A percentile compares a stretch with the other conserved stretches of the same genome.
Evolutionary conservation across 106 monocot species (phyloP).

Genomic region (Agapanthus africanus): DNA sequence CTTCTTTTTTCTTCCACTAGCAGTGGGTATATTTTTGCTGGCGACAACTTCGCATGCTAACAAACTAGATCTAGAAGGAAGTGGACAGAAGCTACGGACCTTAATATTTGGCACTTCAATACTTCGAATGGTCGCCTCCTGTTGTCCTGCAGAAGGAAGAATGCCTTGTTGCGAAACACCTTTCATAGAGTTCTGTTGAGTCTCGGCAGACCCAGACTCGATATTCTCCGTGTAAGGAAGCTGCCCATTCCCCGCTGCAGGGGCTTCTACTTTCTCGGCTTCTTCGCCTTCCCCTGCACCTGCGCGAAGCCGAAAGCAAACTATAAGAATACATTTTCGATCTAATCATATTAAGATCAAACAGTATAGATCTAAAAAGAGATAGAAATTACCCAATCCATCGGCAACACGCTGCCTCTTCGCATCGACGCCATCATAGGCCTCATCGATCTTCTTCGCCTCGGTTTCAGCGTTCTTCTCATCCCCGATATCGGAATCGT

Average conservation of each 20-base stretch:
- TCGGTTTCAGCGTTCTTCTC: neutral
- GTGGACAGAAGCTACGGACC: conserved; percentile 12
- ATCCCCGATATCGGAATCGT: too few relatives aligned
- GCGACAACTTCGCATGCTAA: too few relatives aligned
- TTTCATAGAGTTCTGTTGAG: conserved; percentile 5
- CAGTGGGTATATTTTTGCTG: too few relatives aligned
- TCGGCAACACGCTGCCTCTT: conserved; percentile 9
- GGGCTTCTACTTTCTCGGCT: conserved; percentile 9
- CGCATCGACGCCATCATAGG: neutral
- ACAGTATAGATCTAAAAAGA: neutral
- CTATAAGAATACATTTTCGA: neutral
- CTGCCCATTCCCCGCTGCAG: conserved; percentile 13
- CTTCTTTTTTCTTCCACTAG: too few relatives aligned
- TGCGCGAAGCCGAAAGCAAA: neutral
- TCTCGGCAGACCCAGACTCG: conserved; percentile 4
- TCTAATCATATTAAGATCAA: neutral
- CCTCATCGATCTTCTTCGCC: too few relatives aligned
- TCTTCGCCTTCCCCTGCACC: conserved; percentile 3
- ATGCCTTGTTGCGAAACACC: conserved; percentile 9
- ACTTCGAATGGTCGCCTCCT: conserved; percentile 14
- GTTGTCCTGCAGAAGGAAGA: conserved; percentile 7
- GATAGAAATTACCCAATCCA: neutral
- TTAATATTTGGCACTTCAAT: conserved; percentile 57
- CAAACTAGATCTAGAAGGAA: neutral
- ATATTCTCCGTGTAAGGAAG: conserved; percentile 4